Percentiles rank a stretch among this genome's conserved stretches.
phyloP scores from a whole-genome alignment of 495 filamentous ascomycete genomes.

The Venustampulla echinocandica region DNA sequence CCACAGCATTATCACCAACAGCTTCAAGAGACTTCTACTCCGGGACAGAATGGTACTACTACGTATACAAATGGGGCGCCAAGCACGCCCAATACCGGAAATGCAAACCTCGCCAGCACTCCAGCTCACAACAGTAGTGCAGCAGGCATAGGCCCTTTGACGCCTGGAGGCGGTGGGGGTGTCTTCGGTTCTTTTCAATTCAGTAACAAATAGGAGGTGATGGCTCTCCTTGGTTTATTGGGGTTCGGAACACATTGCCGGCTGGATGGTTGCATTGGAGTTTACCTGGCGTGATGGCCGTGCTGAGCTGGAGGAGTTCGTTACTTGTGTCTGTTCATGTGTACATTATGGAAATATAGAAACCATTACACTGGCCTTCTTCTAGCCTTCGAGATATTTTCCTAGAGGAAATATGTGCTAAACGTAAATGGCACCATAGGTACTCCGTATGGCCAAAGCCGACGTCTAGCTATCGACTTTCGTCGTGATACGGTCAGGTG shows the following conservation, averaged over 20 bases:
- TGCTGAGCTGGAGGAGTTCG: constrained; percentile 1
- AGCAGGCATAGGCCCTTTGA: constrained; percentile 51
- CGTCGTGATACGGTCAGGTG: too few species aligned
- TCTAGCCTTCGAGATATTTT: too few species aligned
- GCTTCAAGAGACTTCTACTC: constrained; percentile 33
- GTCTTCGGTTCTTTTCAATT: constrained; percentile 49
- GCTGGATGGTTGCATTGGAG: constrained; percentile 6
- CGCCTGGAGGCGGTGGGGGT: constrained; percentile 59
- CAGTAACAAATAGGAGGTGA: constrained; percentile 20
- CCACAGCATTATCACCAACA: constrained; percentile 25
- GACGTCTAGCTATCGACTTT: too few species aligned
- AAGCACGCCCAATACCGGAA: constrained; percentile 59
- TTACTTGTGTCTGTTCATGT: constrained; percentile 2
- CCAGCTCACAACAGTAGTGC: constrained; percentile 46
- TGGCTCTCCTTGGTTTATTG: constrained; percentile 4
- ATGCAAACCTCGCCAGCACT: constrained; percentile 46
- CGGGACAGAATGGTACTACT: constrained; percentile 45
- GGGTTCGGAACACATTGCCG: constrained; percentile 1
- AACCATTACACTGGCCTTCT: too few species aligned
- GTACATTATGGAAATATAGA: constrained; percentile 18
- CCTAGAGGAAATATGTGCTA: too few species aligned
- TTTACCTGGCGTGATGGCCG: constrained; percentile 9
- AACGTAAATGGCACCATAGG: too few species aligned
- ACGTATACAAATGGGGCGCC: constrained; percentile 47
- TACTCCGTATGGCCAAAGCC: too few species aligned